Percentiles rank a stretch among this genome's conserved stretches.
phyloP scores from a whole-genome alignment of 2,329 filamentous ascomycete genomes.

The Seiridium cupressi region DNA sequence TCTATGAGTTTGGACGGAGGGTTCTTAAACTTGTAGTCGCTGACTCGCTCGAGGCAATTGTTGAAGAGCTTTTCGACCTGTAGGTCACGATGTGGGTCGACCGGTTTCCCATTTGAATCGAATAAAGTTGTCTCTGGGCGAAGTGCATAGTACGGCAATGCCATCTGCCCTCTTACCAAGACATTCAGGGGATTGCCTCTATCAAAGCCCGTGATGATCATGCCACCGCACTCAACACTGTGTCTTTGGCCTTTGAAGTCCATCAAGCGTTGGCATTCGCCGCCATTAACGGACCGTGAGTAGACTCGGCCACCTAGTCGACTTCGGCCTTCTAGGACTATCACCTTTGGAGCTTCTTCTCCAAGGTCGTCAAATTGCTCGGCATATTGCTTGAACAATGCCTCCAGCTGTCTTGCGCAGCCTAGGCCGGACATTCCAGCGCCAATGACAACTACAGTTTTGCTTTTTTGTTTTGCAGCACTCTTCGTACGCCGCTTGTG shows the following conservation, averaged over 20 bases:
- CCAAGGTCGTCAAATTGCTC: constrained; percentile 63
- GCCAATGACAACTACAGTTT: constrained; percentile 82
- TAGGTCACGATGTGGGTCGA: constrained; percentile 75
- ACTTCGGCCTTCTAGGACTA: constrained; percentile 83
- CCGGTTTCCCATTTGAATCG: constrained; percentile 75
- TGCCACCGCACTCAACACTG: constrained; percentile 95
- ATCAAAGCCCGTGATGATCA: constrained; percentile 97
- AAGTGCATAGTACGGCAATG: constrained; percentile 80
- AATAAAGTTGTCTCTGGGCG: constrained; percentile 84
- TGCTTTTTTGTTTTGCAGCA: constrained; percentile 51
- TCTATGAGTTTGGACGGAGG: constrained; percentile 69
- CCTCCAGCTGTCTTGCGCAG: constrained; percentile 86
- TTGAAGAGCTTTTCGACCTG: constrained; percentile 92
- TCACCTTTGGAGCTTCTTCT: constrained; percentile 69
- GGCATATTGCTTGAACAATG: constrained; percentile 78
- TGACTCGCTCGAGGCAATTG: constrained; percentile 87
- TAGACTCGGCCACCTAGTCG: constrained; percentile 92
- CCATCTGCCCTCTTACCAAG: constrained; percentile 86
- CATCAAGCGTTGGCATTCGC: constrained; percentile 47
- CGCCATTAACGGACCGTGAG: constrained; percentile 68
- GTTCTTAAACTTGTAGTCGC: constrained; percentile 81
- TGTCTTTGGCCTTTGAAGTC: constrained; percentile 59
- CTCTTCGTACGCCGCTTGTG: constrained; percentile 37
- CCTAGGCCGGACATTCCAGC: constrained; percentile 93
- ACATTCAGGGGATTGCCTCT: constrained; percentile 91